A percentile compares a stretch with the other conserved stretches of the same genome.
These are phyloP conservation scores for Hamigera avellanea DNA, from an alignment of 495 filamentous ascomycete genomes.

Conservation along the genomic window DNA sequence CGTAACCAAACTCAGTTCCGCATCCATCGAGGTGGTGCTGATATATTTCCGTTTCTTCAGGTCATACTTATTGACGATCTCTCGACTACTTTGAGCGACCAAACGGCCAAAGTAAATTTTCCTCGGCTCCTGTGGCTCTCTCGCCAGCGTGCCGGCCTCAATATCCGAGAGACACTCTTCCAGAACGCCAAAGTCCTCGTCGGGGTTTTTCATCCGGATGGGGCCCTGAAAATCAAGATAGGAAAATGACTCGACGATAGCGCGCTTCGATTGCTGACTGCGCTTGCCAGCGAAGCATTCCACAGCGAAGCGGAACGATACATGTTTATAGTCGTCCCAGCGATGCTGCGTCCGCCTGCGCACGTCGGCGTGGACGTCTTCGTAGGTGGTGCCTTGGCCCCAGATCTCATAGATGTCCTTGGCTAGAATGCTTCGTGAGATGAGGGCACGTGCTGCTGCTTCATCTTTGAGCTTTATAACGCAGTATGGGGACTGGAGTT, in stretches of 20 bases:
- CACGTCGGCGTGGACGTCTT: conserved; percentile 56
- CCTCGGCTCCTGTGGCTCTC: conserved; percentile 37
- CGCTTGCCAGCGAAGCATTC: conserved; percentile 68
- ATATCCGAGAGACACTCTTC: conserved; percentile 59
- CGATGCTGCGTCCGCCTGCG: conserved; percentile 40
- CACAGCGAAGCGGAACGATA: conserved; percentile 70
- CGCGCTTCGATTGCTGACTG: conserved; percentile 40
- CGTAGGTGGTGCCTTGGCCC: conserved; percentile 59
- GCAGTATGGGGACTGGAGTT: conserved; percentile 71
- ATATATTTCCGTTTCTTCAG: conserved; percentile 91
- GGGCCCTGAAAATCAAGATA: conserved; percentile 69
- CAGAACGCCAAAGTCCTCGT: conserved; percentile 64
- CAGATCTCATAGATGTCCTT: conserved; percentile 82
- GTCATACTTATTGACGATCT: conserved; percentile 63
- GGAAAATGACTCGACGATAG: conserved; percentile 67
- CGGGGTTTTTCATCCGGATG: conserved; percentile 59
- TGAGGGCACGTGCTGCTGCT: conserved; percentile 49
- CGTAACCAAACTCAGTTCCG: conserved; percentile 81
- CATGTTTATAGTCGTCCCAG: conserved; percentile 50
- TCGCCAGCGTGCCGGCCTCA: conserved; percentile 7
- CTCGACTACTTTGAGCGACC: conserved; percentile 49
- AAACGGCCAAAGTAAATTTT: conserved; percentile 60
- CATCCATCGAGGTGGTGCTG: conserved; percentile 92
- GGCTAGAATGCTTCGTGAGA: conserved; percentile 65
- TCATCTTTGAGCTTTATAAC: conserved; percentile 58